These are phyloP conservation scores for Ichthyophonus hoferi DNA, from an alignment of 208 protist species.

Conservation along the genomic window DNA sequence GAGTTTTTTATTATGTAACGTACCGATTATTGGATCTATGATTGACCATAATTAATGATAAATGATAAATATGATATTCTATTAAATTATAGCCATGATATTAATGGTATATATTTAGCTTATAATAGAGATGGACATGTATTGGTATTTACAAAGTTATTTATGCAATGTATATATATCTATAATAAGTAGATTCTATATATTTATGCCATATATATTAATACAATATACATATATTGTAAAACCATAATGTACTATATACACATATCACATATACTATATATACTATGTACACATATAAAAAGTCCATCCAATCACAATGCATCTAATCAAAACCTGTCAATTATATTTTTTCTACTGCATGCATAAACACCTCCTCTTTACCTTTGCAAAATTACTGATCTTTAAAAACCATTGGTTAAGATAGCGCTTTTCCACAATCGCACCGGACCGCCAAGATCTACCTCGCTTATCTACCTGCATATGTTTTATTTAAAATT, in stretches of 20 bases:
- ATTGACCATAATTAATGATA: no score
- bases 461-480: slow-evolving; percentile 66
- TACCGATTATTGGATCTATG: no score
- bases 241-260: neutral
- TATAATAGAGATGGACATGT: neutral
- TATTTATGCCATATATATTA: slow-evolving; percentile 4
- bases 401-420: slow-evolving; percentile 74
- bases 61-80: neutral
- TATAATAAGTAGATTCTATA: neutral
- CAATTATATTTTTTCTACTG: no score
- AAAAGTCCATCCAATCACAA: no score
- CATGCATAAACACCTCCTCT: no score
- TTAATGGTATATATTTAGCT: no score
- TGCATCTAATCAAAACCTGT: no score
- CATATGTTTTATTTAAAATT: neutral
- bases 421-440: slow-evolving; percentile 63
- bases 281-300: no score
- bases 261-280: no score
- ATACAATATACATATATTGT: neutral
- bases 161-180: neutral
- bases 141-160: neutral
- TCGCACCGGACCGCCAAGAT: slow-evolving; percentile 69
- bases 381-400: slow-evolving; percentile 62
- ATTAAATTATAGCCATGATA: neutral
- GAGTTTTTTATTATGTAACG: no score